Conservation (phyloP, 306 rosid species). For the Rubus parviflorus region DNA sequence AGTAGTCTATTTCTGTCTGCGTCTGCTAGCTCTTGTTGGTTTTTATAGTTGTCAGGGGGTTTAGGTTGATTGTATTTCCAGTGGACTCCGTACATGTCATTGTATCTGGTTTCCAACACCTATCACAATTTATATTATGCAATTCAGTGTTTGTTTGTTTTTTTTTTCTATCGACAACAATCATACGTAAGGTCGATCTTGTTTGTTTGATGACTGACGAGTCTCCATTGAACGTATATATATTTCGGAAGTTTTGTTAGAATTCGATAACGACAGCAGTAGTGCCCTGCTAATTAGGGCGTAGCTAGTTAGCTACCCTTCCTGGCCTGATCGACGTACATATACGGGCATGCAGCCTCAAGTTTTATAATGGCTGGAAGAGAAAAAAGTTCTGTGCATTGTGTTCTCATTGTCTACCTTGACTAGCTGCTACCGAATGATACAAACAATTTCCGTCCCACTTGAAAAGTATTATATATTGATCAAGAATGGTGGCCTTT, state of each 20-base stretch:
- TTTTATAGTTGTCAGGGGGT: not conserved
- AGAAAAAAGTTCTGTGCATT: not conserved
- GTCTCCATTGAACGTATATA: not conserved
- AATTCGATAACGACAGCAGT: not conserved
- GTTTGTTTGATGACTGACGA: not conserved
- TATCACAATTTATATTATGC: not conserved
- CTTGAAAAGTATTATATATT: not conserved
- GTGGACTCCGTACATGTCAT: not conserved
- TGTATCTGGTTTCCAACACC: not conserved
- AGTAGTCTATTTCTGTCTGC: not conserved
- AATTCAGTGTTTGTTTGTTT: not conserved
- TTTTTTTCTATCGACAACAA: not conserved
- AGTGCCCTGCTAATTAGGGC: not conserved
- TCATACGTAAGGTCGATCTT: not conserved
- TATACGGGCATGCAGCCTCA: not conserved
- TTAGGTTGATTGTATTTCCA: constrained; percentile 9
- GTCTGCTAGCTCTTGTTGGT: not conserved
- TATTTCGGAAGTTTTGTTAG: not conserved
- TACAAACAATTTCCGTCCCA: not conserved
- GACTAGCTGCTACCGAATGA: not conserved
- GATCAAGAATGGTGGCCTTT: not conserved
- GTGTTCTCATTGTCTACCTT: not conserved
- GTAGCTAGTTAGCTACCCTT: too few relatives aligned
- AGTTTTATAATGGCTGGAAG: not conserved
- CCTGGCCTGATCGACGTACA: not conserved